Evolutionary conservation across 2,329 filamentous ascomycete species (phyloP).

Genomic region (Trichoderma brevicompactum): DNA sequence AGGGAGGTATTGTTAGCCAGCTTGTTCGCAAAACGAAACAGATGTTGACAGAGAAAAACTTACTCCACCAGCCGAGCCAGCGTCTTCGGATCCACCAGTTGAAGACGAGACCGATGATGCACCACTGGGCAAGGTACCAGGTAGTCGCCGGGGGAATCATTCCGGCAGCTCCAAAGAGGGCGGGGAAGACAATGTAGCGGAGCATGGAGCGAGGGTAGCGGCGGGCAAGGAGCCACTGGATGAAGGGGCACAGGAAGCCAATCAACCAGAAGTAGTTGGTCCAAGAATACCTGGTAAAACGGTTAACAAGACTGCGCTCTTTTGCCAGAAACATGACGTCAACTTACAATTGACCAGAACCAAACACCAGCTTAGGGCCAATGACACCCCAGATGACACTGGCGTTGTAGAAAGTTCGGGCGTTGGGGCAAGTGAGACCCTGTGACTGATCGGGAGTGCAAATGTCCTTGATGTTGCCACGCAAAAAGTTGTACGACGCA

Average conservation of each 20-base stretch:
- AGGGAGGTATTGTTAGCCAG: neutral
- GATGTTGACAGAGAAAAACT: constrained; percentile 36
- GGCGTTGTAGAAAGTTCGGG: constrained; percentile 63
- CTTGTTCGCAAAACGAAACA: neutral
- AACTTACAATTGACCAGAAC: constrained; percentile 41
- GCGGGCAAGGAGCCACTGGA: constrained; percentile 55
- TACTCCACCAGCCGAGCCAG: constrained; percentile 60
- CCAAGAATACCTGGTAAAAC: constrained; percentile 45
- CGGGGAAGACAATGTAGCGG: constrained; percentile 57
- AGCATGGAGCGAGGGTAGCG: constrained; percentile 51
- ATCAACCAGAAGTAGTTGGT: constrained; percentile 62
- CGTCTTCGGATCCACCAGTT: constrained; percentile 56
- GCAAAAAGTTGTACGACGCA: constrained; percentile 46
- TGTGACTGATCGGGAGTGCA: constrained; percentile 54
- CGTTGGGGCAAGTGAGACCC: constrained; percentile 61
- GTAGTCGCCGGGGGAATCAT: constrained; percentile 60
- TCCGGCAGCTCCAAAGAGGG: constrained; percentile 56
- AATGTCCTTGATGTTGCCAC: constrained; percentile 56
- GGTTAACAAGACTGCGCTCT: neutral
- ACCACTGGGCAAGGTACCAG: constrained; percentile 60
- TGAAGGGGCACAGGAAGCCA: constrained; percentile 52
- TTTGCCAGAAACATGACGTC: no score
- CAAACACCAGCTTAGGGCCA: constrained; percentile 45
- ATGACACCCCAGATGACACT: constrained; percentile 66
- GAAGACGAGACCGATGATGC: constrained; percentile 59